Evolutionary conservation across 2,329 filamentous ascomycete species (phyloP).

Genomic region (Hawksworthiomyces lignivorus): DNA sequence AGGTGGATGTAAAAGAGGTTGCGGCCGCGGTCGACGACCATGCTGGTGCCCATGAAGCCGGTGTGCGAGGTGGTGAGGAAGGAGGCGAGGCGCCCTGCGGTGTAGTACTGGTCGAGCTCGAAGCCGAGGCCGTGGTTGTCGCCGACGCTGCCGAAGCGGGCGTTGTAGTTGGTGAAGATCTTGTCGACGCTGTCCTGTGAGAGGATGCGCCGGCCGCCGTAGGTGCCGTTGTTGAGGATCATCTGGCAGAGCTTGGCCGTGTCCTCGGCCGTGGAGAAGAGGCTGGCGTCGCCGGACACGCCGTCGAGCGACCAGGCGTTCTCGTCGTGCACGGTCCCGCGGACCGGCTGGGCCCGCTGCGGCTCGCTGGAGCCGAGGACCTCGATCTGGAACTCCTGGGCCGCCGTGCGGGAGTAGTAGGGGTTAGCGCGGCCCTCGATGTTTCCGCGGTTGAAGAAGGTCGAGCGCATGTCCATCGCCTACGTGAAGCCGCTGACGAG

Average conservation of each 20-base stretch:
- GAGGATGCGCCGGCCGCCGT: slow-evolving; percentile 16
- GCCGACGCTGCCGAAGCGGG: neutral
- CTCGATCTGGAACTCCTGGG: slow-evolving; percentile 25
- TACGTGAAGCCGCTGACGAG: slow-evolving; percentile 20
- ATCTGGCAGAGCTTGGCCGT: slow-evolving; percentile 26
- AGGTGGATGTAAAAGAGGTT: slow-evolving; percentile 3
- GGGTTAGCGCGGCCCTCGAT: slow-evolving; percentile 18
- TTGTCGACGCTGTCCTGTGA: neutral
- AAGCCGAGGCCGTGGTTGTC: slow-evolving; percentile 4
- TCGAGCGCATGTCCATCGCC: slow-evolving; percentile 22
- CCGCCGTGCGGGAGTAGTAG: slow-evolving; percentile 21
- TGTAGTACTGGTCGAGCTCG: slow-evolving; percentile 7
- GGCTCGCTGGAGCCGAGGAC: slow-evolving; percentile 23
- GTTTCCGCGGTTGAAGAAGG: slow-evolving; percentile 27
- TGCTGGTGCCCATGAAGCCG: slow-evolving; percentile 7
- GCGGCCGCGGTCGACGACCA: slow-evolving; percentile 4
- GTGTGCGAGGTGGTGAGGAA: slow-evolving; percentile 1
- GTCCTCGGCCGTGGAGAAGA: slow-evolving; percentile 26
- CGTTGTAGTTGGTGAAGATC: slow-evolving; percentile 5
- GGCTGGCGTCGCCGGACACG: slow-evolving; percentile 27
- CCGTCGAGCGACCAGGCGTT: slow-evolving; percentile 27
- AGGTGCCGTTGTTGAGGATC: slow-evolving; percentile 30
- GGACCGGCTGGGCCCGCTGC: slow-evolving; percentile 27
- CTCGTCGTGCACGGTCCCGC: slow-evolving; percentile 30
- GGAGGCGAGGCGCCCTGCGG: neutral